Base-by-base conservation (phyloP, 441 rosid genomes). In the Populus hybrid region DNA sequence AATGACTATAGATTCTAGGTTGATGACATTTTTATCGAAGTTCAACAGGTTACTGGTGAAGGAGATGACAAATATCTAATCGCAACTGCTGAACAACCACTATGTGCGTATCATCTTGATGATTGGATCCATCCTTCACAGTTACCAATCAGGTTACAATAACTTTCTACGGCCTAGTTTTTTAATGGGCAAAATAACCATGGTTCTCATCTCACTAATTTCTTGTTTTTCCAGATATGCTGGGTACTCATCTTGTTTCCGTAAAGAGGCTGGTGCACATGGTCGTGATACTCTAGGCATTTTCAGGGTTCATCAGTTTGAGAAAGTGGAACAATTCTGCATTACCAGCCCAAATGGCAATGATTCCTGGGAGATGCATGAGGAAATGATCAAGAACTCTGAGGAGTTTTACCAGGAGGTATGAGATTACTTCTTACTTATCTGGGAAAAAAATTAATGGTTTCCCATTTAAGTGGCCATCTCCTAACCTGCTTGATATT, bases 51-150 rank as follows among this genome's bases (percentile, higher is more conserved):
- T 80, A 92, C 94, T 61, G 99, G 99, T 74, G 98, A 91, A 81
- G 98, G 98, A 78, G 99, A 93, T 70, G 99, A 30, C 32, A 30
- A 30, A 3, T 30, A 30, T 30, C 32, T 30, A 30, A 30, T 30
- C 32, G 32, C 32, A 95, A 95, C 97, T 61, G 94, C 97, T 53
- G 98, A 94, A 80, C 98, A 95, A 73, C 95, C 97, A 5, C 90
- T 95, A 12, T 94, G 99, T 81, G 89, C 97, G 71, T 91, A 88
- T 78, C 99, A 95, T 83, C 2, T 89, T 61, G 97, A 95, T 79
- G 98, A 95, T 73, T 93, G 99, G 99, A 90, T 95, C 74, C 97
- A 92, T 86, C 98, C 98, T 4, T 78, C 90, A 0, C 90, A 94
- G 81, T 89, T 95, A 73, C 98, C 99, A 36, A 74, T 88, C 82